Percentiles rank a stretch among this genome's conserved stretches.
Conservation (phyloP, 495 filamentous ascomycete genomes). For the Annulohypoxylon stygium region DNA sequence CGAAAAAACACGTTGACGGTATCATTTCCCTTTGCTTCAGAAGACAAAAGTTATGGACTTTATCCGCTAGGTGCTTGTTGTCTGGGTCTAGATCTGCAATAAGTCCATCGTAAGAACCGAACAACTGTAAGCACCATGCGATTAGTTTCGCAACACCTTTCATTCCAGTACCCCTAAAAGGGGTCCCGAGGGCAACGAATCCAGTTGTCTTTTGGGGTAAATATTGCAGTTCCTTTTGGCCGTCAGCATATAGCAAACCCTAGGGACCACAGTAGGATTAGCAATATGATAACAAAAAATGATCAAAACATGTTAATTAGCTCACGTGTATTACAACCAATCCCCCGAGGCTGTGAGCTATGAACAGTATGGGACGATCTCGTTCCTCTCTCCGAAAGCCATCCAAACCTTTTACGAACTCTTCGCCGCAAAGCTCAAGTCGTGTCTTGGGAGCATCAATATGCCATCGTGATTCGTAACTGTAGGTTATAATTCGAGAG, state of each 20-base stretch:
- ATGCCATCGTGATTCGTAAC: not conserved
- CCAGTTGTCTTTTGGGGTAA: conserved; percentile 2
- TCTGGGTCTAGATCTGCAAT: not conserved
- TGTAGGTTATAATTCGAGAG: not conserved
- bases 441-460: not conserved
- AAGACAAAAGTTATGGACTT: not conserved
- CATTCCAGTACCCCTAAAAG: conserved; percentile 3
- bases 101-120: not conserved
- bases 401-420: not conserved
- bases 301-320: not conserved
- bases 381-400: not conserved
- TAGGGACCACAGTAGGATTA: not conserved
- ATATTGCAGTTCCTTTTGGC: not conserved
- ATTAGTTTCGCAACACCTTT: not conserved
- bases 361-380: not conserved
- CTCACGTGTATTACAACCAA: conserved; percentile 15
- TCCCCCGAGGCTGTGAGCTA: conserved; percentile 9
- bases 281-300: not conserved
- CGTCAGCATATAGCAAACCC: conserved; percentile 12
- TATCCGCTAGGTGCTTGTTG: not conserved
- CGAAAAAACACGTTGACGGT: not conserved
- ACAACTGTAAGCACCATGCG: not conserved
- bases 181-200: conserved; percentile 5
- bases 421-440: conserved; percentile 16
- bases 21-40: not conserved